These are phyloP conservation scores for Globisporangium rhizosaccharum DNA, from an alignment of 352 stramenopile genomes.

Conservation along the genomic window DNA sequence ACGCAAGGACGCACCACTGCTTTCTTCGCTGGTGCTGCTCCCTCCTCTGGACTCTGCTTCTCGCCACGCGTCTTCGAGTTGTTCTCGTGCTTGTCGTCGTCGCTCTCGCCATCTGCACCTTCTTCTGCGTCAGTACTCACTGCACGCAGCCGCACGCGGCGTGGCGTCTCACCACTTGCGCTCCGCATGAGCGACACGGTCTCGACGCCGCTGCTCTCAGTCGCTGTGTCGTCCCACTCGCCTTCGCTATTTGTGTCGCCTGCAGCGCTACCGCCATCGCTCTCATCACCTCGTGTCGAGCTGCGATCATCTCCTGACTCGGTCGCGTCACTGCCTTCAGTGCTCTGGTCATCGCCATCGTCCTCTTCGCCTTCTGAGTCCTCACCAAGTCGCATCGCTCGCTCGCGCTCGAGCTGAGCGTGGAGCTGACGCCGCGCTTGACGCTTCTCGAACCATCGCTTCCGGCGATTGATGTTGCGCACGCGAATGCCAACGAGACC, in stretches of 20 bases:
- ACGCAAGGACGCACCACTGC: neutral
- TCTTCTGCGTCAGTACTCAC: constrained; percentile 9
- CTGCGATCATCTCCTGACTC: constrained; percentile 8
- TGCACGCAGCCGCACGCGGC: constrained; percentile 1
- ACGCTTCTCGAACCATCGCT: constrained; percentile 38
- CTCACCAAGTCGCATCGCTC: constrained; percentile 7
- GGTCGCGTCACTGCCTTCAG: constrained; percentile 2
- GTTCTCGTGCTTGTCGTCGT: neutral
- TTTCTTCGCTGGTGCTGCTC: neutral
- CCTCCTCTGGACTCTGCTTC: neutral
- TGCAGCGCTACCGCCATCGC: neutral
- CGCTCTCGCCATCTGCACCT: neutral
- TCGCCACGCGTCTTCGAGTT: neutral
- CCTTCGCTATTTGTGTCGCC: constrained; percentile 17
- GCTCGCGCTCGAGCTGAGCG: constrained; percentile 19
- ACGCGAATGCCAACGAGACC: constrained; percentile 39
- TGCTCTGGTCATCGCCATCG: constrained; percentile 6
- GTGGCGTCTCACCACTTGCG: neutral
- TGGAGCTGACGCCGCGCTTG: constrained; percentile 27
- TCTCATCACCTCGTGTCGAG: constrained; percentile 4
- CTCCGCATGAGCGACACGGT: constrained; percentile 14
- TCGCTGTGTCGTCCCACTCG: constrained; percentile 16
- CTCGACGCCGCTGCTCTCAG: constrained; percentile 14
- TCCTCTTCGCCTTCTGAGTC: constrained; percentile 12
- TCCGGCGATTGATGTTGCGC: constrained; percentile 44